A percentile compares a stretch with the other conserved stretches of the same genome.
phyloP scores from a whole-genome alignment of 345 rosid genomes.

The Alliaria petiolata region DNA sequence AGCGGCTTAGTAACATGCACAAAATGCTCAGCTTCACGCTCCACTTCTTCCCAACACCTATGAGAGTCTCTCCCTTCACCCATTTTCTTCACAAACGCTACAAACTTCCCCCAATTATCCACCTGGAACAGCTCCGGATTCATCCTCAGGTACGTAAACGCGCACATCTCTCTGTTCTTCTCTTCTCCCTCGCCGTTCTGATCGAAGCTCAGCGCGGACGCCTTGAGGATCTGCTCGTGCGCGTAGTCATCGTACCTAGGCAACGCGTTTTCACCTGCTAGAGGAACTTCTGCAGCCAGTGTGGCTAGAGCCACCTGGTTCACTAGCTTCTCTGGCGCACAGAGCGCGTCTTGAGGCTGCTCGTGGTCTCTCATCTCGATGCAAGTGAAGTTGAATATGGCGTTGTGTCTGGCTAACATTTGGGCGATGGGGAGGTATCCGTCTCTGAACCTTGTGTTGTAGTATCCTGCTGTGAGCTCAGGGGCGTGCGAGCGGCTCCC shows the following conservation, averaged over 20 bases:
- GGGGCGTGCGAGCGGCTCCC: conserved; percentile 96
- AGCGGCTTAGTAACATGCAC: conserved; percentile 70
- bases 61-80: conserved; percentile 57
- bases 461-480: conserved; percentile 97
- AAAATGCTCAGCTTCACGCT: conserved; percentile 86
- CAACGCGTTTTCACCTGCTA: conserved; percentile 94
- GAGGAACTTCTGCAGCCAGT: conserved; percentile 56
- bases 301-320: conserved; percentile 86
- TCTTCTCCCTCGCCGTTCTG: conserved; percentile 28
- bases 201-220: conserved; percentile 54
- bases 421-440: conserved; percentile 92
- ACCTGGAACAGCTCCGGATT: conserved; percentile 68
- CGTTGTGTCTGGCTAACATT: conserved; percentile 85
- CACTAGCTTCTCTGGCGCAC: conserved; percentile 93
- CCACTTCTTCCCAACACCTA: conserved; percentile 77
- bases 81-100: conserved; percentile 91
- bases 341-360: conserved; percentile 92
- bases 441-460: conserved; percentile 80
- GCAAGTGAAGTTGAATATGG: conserved; percentile 93
- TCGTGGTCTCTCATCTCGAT: conserved; percentile 96
- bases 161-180: conserved; percentile 65
- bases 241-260: conserved; percentile 77
- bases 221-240: conserved; percentile 67
- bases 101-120: conserved; percentile 86
- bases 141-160: conserved; percentile 95